phyloP scores from a whole-genome alignment of 768 basidiomycete genomes.

The Lentinula detonsa region DNA sequence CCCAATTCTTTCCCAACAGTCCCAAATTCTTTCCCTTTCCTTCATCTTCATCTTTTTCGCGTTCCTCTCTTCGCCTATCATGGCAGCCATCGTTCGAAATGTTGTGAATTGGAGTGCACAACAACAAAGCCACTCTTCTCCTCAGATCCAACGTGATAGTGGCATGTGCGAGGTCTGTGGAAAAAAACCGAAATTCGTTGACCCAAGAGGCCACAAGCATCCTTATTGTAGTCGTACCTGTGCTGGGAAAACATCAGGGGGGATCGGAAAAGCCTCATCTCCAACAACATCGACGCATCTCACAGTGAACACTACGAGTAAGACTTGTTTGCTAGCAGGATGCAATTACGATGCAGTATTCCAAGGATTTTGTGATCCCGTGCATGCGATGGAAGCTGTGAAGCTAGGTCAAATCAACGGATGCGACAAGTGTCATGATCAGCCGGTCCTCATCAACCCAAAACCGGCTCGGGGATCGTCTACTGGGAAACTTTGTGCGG shows the following conservation, averaged over 20 bases:
- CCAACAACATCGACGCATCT: not conserved
- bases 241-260: constrained; percentile 21
- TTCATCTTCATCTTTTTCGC: not conserved
- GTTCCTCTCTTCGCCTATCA: not conserved
- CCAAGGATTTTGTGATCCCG: not conserved
- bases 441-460: not conserved
- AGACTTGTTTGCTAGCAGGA: not conserved
- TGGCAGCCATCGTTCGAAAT: not conserved
- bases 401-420: constrained; percentile 12
- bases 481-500: constrained; percentile 22
- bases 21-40: too few relatives aligned
- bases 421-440: constrained; percentile 22
- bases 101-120: constrained; percentile 1
- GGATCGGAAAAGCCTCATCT: not conserved
- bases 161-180: constrained; percentile 18
- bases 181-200: constrained; percentile 27
- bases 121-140: not conserved
- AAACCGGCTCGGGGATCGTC: constrained; percentile 10
- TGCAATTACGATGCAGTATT: not conserved
- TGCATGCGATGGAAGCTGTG: not conserved
- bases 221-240: constrained; percentile 31
- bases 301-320: not conserved
- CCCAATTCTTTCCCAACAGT: too few relatives aligned
- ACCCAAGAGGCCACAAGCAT: constrained; percentile 21
- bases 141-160: not conserved